Evolutionary conservation across 768 basidiomycete genomes (phyloP), one percentile per base, ranked within the genome.

Genomic region (Mycena pura): DNA sequence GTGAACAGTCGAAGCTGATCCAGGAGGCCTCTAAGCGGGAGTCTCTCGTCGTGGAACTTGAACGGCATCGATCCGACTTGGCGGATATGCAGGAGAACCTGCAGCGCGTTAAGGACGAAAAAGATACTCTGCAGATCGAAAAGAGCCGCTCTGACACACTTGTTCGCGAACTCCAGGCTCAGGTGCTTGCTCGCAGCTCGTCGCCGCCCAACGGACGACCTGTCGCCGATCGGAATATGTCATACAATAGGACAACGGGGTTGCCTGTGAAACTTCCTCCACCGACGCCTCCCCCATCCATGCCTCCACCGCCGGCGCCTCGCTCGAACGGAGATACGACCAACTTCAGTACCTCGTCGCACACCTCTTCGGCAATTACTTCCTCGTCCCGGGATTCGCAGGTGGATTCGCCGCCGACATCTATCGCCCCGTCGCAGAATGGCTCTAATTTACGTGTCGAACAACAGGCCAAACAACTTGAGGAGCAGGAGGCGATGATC

Each of bases 401-500:
- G 52, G 76, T 80, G 31, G 91, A 93, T 17, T 90, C 91, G 3
- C 85, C 88, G 3, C 76, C 81, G 7, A 88, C 86, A 3, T 91
- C 92, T 19, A 76, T 85, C 34, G 77, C 77, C 38, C 83, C 80
- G 36, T 78, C 81, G 13, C 76, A 82, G 10, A 65, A 80, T 55
- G 75, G 80, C 5, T 69, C 76, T 15, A 65, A 76, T 2, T 77
- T 74, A 40, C 86, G 85, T 69, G 67, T 95, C 8, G 91, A 92
- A 69, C 86, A 91, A 62, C 91, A 92, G 73, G 74, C 84, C 19
- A 91, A 89, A 68, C 87, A 84, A 44, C 77, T 95, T 34, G 91
- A 87, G 13, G 94, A 96, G 78, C 91, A 93, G 71, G 91, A 93
- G 67, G 85, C 82, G 49, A 95, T 94, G 90, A 93, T 96, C 78